These are phyloP conservation scores for Chalciporus sphaerocephalus DNA, from an alignment of 768 basidiomycete genomes.

Conservation along the genomic window DNA sequence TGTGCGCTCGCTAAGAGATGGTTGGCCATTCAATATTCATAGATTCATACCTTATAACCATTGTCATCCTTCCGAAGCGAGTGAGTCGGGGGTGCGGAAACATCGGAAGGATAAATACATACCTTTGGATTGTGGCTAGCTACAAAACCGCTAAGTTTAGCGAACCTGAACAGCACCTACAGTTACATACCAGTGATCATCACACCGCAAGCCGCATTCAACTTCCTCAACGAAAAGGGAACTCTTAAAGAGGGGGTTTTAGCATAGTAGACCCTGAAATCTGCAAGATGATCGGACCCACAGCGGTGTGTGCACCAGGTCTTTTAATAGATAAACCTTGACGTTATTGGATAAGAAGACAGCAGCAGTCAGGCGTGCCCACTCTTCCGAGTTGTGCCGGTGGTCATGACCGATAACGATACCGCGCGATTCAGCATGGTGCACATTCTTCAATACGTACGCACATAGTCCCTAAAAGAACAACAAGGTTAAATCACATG, in stretches of 20 bases:
- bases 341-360: slow-evolving; percentile 62
- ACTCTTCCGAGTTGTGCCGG: slow-evolving; percentile 70
- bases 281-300: slow-evolving; percentile 28
- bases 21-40: neutral
- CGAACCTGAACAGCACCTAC: neutral
- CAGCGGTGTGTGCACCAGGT: slow-evolving; percentile 80
- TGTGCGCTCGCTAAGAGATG: slow-evolving; percentile 24
- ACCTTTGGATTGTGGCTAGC: slow-evolving; percentile 91
- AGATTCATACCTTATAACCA: slow-evolving; percentile 66
- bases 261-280: neutral
- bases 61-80: slow-evolving; percentile 63
- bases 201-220: slow-evolving; percentile 74
- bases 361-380: slow-evolving; percentile 71
- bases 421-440: slow-evolving; percentile 53
- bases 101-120: neutral
- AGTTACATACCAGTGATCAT: slow-evolving; percentile 75
- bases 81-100: slow-evolving; percentile 1
- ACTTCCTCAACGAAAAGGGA: slow-evolving; percentile 66
- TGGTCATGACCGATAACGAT: slow-evolving; percentile 87
- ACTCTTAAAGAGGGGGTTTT: slow-evolving; percentile 46
- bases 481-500: neutral
- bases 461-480: slow-evolving; percentile 65
- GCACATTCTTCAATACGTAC: slow-evolving; percentile 56
- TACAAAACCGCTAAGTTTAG: slow-evolving; percentile 20
- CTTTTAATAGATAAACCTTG: slow-evolving; percentile 65